phyloP scores from a whole-genome alignment of 2,329 filamentous ascomycete species.

The Chrysoporthe austroafricana region DNA sequence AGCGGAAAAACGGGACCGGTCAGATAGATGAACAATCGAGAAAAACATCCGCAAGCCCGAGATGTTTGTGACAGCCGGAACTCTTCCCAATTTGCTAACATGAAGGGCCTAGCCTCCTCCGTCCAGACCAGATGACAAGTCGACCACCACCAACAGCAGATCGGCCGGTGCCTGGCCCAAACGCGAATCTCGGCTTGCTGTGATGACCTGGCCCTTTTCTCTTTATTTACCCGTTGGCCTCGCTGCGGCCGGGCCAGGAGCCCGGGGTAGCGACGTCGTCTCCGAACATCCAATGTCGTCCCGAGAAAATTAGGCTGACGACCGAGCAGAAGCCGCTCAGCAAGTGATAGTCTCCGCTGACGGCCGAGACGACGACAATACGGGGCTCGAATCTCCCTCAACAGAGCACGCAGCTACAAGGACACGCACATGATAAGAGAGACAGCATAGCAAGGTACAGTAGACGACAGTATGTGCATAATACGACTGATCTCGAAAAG shows the following conservation, averaged over 20 bases:
- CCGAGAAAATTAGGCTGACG: not conserved
- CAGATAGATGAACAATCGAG: constrained; percentile 1
- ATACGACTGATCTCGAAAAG: constrained; percentile 10
- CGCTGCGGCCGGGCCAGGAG: not conserved
- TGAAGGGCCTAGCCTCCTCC: too few species aligned
- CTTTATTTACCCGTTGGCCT: not conserved
- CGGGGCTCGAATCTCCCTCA: not conserved
- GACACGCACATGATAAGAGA: not conserved
- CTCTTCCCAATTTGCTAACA: not conserved
- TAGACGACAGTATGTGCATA: constrained; percentile 9
- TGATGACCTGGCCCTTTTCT: not conserved
- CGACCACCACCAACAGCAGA: too few species aligned
- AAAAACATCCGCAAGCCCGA: not conserved
- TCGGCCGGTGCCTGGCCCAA: too few species aligned
- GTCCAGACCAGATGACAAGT: too few species aligned
- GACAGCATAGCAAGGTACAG: too few species aligned
- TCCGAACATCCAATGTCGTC: not conserved
- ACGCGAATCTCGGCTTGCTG: too few species aligned
- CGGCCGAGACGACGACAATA: not conserved
- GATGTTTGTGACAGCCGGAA: not conserved
- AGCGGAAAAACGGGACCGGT: constrained; percentile 1
- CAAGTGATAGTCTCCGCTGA: not conserved
- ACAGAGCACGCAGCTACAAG: not conserved
- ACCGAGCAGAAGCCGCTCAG: not conserved
- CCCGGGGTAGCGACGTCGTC: too few species aligned